A percentile compares a stretch with the other conserved stretches of the same genome.
These are phyloP conservation scores for Polyplosphaeria fusca DNA, from an alignment of 495 filamentous ascomycete genomes.

Conservation along the genomic window DNA sequence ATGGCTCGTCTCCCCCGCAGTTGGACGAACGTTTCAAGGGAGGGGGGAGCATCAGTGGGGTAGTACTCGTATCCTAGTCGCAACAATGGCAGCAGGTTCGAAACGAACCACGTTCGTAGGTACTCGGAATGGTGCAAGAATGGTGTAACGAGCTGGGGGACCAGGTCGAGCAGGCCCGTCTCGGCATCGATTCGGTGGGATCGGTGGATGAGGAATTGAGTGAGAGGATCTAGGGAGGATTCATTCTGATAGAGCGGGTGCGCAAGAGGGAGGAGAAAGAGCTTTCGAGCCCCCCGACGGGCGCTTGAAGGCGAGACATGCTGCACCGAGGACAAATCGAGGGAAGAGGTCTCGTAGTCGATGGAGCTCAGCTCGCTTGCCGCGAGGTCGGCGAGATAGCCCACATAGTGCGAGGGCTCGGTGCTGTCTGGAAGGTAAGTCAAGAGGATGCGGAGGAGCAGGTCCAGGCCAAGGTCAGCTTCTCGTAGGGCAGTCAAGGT, in stretches of 20 bases:
- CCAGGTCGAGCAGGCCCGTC: slow-evolving; percentile 69
- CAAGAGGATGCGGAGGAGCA: slow-evolving; percentile 74
- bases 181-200: slow-evolving; percentile 73
- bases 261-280: slow-evolving; percentile 62
- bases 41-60: slow-evolving; percentile 54
- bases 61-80: slow-evolving; percentile 85
- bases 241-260: slow-evolving; percentile 37
- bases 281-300: slow-evolving; percentile 64
- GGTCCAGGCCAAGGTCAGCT: slow-evolving; percentile 59
- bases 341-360: slow-evolving; percentile 38
- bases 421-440: slow-evolving; percentile 79
- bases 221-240: slow-evolving; percentile 54
- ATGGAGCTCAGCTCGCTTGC: slow-evolving; percentile 28
- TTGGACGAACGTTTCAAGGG: slow-evolving; percentile 59
- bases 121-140: slow-evolving; percentile 67
- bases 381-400: slow-evolving; percentile 56
- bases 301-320: slow-evolving; percentile 63
- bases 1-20: slow-evolving; percentile 63
- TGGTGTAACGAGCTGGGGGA: slow-evolving; percentile 68
- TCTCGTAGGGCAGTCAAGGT: slow-evolving; percentile 58
- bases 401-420: slow-evolving; percentile 61
- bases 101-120: slow-evolving; percentile 73
- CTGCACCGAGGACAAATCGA: slow-evolving; percentile 61
- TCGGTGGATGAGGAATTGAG: slow-evolving; percentile 71
- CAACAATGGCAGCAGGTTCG: slow-evolving; percentile 71